Percentiles rank a stretch among this genome's conserved stretches.
phyloP scores from a whole-genome alignment of 1,139 yeast genomes.

The Sugiyamaella neomexicana region DNA sequence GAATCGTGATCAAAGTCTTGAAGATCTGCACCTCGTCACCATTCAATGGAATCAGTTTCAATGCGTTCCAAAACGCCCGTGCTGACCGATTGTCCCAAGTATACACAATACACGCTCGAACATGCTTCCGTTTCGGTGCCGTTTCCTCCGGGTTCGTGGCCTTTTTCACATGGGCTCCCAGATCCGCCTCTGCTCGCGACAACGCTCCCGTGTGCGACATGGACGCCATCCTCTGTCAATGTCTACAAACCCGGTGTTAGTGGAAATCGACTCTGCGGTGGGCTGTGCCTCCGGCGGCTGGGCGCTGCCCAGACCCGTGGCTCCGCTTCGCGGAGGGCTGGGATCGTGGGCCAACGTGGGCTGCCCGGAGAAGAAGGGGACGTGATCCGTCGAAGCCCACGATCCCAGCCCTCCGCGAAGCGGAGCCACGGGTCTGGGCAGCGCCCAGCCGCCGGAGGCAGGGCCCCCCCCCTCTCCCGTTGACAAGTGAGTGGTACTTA shows the following conservation, averaged over 20 bases:
- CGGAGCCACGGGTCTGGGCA: too few species aligned
- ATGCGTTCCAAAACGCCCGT: conserved; percentile 80
- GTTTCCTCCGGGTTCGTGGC: conserved; percentile 85
- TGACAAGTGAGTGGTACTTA: too few species aligned
- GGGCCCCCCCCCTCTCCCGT: too few species aligned
- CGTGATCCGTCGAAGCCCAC: too few species aligned
- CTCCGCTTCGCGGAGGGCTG: too few species aligned
- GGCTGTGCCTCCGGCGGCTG: too few species aligned
- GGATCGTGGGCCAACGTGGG: too few species aligned
- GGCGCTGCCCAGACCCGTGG: too few species aligned
- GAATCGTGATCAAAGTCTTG: conserved; percentile 84
- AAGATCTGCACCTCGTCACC: conserved; percentile 81
- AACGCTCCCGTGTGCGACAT: conserved; percentile 29
- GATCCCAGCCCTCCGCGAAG: too few species aligned
- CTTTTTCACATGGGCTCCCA: conserved; percentile 68
- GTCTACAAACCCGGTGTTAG: neutral
- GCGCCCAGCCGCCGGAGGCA: too few species aligned
- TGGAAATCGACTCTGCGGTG: too few species aligned
- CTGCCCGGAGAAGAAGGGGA: too few species aligned
- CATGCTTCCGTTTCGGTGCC: conserved; percentile 96
- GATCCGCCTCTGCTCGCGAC: conserved; percentile 42
- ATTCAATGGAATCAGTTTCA: conserved; percentile 78
- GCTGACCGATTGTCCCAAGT: conserved; percentile 96
- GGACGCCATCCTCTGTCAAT: neutral
- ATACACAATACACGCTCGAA: conserved; percentile 83